phyloP scores from a whole-genome alignment of 257 asterid species.

The Vinca minor region DNA sequence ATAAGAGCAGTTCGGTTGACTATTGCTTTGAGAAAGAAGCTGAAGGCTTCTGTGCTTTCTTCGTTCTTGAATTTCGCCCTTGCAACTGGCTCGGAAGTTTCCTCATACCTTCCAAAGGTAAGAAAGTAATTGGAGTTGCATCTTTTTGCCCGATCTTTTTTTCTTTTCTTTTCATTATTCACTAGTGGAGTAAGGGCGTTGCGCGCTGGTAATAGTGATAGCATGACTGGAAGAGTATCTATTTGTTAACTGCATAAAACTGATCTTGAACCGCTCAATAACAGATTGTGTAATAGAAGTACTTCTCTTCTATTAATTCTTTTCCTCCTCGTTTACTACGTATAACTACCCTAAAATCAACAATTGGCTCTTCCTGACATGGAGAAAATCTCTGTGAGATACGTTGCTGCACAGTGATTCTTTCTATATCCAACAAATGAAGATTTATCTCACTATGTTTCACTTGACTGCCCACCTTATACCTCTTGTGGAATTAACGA shows the following conservation, averaged over 20 bases:
- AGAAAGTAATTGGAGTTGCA: neutral
- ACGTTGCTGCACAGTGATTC: neutral
- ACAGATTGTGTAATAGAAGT: neutral
- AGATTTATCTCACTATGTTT: neutral
- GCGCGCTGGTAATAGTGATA: too few species aligned
- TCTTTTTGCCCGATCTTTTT: neutral
- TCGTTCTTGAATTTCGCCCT: conserved; percentile 52
- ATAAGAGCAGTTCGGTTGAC: conserved; percentile 64
- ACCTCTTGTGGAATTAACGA: neutral
- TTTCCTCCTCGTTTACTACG: neutral
- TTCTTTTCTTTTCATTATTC: too few species aligned
- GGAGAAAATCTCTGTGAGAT: neutral
- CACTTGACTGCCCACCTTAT: neutral
- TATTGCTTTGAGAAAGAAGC: conserved; percentile 59
- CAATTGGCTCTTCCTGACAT: neutral
- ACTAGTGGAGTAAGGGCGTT: too few species aligned
- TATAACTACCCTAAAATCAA: neutral
- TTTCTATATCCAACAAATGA: neutral
- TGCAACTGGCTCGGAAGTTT: conserved; percentile 63
- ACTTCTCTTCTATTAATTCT: neutral
- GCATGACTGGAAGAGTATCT: neutral
- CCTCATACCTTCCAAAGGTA: conserved; percentile 65
- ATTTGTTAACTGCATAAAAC: neutral
- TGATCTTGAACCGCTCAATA: neutral
- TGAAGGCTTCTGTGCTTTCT: conserved; percentile 48